Base-by-base conservation (phyloP, 2,329 filamentous ascomycete genomes). In the Delphinella strobiligena region DNA sequence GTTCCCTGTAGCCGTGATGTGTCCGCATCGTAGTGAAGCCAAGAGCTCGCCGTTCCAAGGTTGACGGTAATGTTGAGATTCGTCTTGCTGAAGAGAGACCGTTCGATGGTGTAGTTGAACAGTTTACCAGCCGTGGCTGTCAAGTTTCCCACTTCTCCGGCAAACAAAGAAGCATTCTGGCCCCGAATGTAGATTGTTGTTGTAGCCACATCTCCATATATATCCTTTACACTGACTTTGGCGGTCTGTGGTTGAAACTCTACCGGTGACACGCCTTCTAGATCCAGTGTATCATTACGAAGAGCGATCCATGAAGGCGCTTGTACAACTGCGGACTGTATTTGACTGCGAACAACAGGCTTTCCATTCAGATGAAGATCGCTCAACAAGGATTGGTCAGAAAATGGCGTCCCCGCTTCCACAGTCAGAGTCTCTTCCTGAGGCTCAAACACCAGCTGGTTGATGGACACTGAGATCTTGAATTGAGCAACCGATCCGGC, bases 301-400 rank as follows among this genome's bases (percentile, higher is more conserved):
- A 91, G 72, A 0, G 63, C 62, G 18, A 93, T 57, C 87, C 87
- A 93, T 3, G 62, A 53, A 0, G 86, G 84, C 10, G 77, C 19
- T 29, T 38, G 17, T 17, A 27, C 35, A 16, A 24, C 22, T 4
- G n/a, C 36, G 37, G 19, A 34, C 19, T 11, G 36, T 30, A 39
- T 31, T 11, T 35, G 22, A 8, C 12, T 34, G n/a, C 15, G n/a
- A 7, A 34, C 2, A 4, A 27, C 14, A 5, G 24, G n/a, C 30
- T 67, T 56, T 4, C 70, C 71, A 54, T 86, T 80, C 9, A 85
- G 54, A 32, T 64, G 67, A 32, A 87, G 62, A 16, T 61, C 61
- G 5, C 55, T 59, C 15, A 85, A 54, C 22, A 27, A 12, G 7
- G 22, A 27, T 12, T 27, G 7, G 22, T 27, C 7, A 7, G 12